phyloP scores from a whole-genome alignment of 129 eudicot species.

The Artemisia argyi region DNA sequence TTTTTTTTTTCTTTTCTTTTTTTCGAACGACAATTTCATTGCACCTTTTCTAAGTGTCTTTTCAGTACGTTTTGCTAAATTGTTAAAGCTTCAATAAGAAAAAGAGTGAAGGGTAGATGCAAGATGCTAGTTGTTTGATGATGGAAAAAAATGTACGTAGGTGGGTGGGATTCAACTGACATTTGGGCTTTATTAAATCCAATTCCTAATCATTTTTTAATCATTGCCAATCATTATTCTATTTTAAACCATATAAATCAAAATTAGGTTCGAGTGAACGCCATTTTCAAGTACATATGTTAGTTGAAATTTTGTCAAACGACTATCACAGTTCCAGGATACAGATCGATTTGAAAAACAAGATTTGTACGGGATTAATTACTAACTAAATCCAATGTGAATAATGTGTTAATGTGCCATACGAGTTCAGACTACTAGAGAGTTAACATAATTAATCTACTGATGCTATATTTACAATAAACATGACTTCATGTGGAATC shows the following conservation, averaged over 20 bases:
- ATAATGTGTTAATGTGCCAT: no score
- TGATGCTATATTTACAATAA: no score
- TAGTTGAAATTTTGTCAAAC: not conserved
- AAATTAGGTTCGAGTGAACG: conserved; percentile 16
- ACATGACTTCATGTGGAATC: no score
- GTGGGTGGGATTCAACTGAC: conserved; percentile 34
- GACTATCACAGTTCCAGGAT: not conserved
- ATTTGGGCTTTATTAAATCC: conserved; percentile 8
- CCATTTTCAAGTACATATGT: not conserved
- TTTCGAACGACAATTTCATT: not conserved
- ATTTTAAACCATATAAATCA: conserved; percentile 5
- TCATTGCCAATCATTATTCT: conserved; percentile 34
- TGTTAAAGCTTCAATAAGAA: not conserved
- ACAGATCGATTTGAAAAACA: no score
- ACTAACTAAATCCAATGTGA: no score
- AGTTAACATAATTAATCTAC: no score
- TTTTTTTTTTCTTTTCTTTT: not conserved
- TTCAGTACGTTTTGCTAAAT: not conserved
- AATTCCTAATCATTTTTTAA: conserved; percentile 7
- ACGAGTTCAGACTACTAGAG: no score
- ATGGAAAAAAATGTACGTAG: not conserved
- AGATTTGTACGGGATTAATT: no score
- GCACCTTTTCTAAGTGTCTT: not conserved
- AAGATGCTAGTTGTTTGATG: not conserved
- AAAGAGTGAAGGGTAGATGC: not conserved